Conservation (phyloP, 805 yeast species). For the Myxozyma geophila region DNA sequence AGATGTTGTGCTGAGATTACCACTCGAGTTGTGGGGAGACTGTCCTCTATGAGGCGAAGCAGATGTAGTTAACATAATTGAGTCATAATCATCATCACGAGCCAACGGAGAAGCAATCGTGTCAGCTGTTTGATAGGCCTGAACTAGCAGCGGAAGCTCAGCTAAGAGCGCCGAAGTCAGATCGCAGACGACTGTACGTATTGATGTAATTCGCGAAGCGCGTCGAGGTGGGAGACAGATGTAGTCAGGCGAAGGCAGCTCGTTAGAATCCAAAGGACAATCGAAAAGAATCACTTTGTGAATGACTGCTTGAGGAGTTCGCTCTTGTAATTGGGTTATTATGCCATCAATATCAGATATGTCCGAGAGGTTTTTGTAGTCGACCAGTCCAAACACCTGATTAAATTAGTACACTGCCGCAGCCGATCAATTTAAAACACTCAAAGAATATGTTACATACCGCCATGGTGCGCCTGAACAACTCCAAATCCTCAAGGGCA, state of each 20-base stretch:
- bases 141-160: constrained; percentile 65
- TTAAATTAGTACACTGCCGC: neutral
- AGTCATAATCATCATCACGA: constrained; percentile 36
- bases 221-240: constrained; percentile 39
- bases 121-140: constrained; percentile 36
- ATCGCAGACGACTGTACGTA: constrained; percentile 65
- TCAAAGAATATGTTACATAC: constrained; percentile 42
- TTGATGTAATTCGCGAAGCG: constrained; percentile 44
- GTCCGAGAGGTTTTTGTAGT: constrained; percentile 40
- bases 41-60: constrained; percentile 7
- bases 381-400: constrained; percentile 51
- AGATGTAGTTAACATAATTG: constrained; percentile 18
- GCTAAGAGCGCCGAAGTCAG: constrained; percentile 65
- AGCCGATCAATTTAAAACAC: neutral
- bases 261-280: constrained; percentile 41
- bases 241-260: constrained; percentile 28
- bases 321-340: constrained; percentile 50
- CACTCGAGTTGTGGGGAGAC: constrained; percentile 22
- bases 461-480: constrained; percentile 76
- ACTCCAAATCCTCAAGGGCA: constrained; percentile 85
- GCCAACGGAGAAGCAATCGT: constrained; percentile 37
- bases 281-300: constrained; percentile 63
- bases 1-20: constrained; percentile 21
- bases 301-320: constrained; percentile 58
- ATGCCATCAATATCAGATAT: constrained; percentile 42